Percentiles rank a stretch among this genome's conserved stretches.
These are phyloP conservation scores for Pholiota conissans DNA, from an alignment of 768 basidiomycete genomes.

Conservation along the genomic window DNA sequence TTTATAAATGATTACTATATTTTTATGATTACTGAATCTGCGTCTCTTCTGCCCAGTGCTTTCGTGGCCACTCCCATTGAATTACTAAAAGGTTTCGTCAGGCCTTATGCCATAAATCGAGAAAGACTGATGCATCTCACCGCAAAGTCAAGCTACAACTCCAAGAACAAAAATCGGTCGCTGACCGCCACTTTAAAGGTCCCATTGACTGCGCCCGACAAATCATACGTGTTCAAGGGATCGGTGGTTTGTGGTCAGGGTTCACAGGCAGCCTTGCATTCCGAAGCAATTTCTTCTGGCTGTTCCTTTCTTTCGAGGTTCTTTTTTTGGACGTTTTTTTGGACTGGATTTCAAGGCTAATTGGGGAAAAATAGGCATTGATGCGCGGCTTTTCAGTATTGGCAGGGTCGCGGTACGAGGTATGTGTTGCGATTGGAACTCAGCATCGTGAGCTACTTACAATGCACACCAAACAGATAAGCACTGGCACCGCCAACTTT, in stretches of 20 bases:
- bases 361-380: slow-evolving; percentile 41
- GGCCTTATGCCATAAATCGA: neutral
- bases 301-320: slow-evolving; percentile 75
- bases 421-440: slow-evolving; percentile 21
- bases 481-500: slow-evolving; percentile 61
- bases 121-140: slow-evolving; percentile 4
- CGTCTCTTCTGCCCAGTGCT: slow-evolving; percentile 41
- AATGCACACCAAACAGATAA: slow-evolving; percentile 44
- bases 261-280: slow-evolving; percentile 73
- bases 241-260: slow-evolving; percentile 72
- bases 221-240: slow-evolving; percentile 61
- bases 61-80: slow-evolving; percentile 77
- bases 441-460: neutral
- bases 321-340: slow-evolving; percentile 10
- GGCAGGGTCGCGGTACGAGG: slow-evolving; percentile 62
- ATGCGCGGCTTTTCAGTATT: slow-evolving; percentile 60
- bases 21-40: neutral
- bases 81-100: slow-evolving; percentile 60
- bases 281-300: slow-evolving; percentile 75
- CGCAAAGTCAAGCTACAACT: slow-evolving; percentile 66
- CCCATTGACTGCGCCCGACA: slow-evolving; percentile 68
- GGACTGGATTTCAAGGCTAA: neutral
- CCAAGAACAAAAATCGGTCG: slow-evolving; percentile 51
- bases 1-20: neutral
- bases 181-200: slow-evolving; percentile 60